Percentiles rank a stretch among this genome's conserved stretches.
phyloP scores from a whole-genome alignment of 2,329 filamentous ascomycete genomes.

The Nigrograna mackinnonii region DNA sequence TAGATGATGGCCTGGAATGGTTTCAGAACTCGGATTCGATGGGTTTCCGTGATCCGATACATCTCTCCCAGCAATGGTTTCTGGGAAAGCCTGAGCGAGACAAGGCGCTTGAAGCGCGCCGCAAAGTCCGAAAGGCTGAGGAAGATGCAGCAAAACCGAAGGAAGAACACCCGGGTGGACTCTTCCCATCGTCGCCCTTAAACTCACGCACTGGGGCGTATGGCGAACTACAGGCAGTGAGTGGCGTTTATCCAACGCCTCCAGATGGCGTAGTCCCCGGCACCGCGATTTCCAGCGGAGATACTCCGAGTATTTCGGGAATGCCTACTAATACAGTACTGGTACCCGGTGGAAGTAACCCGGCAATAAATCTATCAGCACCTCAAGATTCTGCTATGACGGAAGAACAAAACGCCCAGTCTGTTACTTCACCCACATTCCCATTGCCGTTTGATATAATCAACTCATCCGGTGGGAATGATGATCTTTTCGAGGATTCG shows the following conservation, averaged over 20 bases:
- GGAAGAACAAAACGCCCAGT: conserved; percentile 25
- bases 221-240: conserved; percentile 39
- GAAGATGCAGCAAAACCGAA: conserved; percentile 48
- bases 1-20: conserved; percentile 20
- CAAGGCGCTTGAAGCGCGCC: conserved; percentile 38
- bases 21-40: conserved; percentile 27
- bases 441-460: conserved; percentile 24
- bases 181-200: conserved; percentile 41
- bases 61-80: conserved; percentile 41
- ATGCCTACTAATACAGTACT: conserved; percentile 28
- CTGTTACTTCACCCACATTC: conserved; percentile 26
- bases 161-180: conserved; percentile 24
- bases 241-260: conserved; percentile 45
- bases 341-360: conserved; percentile 30
- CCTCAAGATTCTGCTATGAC: conserved; percentile 22
- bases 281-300: conserved; percentile 25
- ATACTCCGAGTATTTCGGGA: conserved; percentile 32
- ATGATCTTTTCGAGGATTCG: conserved; percentile 70
- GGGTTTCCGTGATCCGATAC: conserved; percentile 40
- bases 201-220: conserved; percentile 36
- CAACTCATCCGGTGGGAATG: conserved; percentile 33
- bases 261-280: conserved; percentile 41
- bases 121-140: conserved; percentile 48
- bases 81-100: conserved; percentile 37
- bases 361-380: conserved; percentile 34